phyloP scores from a whole-genome alignment of 2,329 filamentous ascomycete genomes.

The Neocucurbitaria cava region DNA sequence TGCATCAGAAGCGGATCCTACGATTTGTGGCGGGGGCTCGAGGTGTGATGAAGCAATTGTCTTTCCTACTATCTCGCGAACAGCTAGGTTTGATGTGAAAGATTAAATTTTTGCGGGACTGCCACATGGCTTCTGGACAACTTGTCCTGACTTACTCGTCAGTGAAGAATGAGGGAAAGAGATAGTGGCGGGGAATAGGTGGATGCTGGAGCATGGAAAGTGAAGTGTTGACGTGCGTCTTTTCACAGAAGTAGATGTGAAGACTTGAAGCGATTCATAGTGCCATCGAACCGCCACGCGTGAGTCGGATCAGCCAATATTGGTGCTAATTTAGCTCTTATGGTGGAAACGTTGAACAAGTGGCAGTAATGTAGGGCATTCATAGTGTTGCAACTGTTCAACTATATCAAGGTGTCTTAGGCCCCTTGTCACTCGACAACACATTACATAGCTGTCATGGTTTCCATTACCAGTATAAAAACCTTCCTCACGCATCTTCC shows the following conservation, averaged over 20 bases:
- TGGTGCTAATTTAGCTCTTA: not conserved
- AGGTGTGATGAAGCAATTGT: constrained; percentile 12
- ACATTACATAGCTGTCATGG: not conserved
- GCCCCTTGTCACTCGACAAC: not conserved
- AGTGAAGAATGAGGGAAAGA: constrained; percentile 6
- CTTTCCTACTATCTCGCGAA: constrained; percentile 3
- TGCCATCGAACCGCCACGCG: not conserved
- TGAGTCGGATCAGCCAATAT: not conserved
- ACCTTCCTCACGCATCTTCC: not conserved
- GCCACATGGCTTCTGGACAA: constrained; percentile 17
- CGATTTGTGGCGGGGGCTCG: constrained; percentile 16
- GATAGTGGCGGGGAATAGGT: constrained; percentile 2
- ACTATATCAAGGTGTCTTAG: no score
- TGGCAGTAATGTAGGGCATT: not conserved
- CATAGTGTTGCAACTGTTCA: no score
- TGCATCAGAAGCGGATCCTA: constrained; percentile 8
- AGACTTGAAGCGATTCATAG: not conserved
- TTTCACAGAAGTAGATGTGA: not conserved
- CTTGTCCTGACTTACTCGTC: constrained; percentile 9
- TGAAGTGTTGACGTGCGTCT: not conserved
- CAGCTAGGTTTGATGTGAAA: constrained; percentile 4
- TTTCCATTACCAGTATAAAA: not conserved
- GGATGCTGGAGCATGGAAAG: constrained; percentile 1
- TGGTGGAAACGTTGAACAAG: not conserved
- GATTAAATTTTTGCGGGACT: constrained; percentile 5